Percentiles rank a stretch among this genome's conserved stretches.
Evolutionary conservation across 2,329 filamentous ascomycete species (phyloP).

Genomic region (Verticillium longisporum): DNA sequence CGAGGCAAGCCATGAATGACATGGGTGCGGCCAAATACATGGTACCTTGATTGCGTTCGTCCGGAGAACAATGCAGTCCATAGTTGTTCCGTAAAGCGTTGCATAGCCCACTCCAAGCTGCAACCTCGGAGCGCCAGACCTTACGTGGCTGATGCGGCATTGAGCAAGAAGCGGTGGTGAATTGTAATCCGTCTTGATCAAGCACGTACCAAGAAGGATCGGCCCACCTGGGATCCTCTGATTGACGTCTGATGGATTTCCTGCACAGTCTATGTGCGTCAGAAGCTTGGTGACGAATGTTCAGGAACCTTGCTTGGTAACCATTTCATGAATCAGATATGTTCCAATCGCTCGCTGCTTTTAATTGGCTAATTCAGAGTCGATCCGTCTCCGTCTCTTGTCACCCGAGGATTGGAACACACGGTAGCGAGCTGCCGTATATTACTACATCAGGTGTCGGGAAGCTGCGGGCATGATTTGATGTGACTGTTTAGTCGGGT

Average conservation of each 20-base stretch:
- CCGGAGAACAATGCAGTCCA: neutral
- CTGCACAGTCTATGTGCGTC: neutral
- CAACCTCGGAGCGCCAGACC: neutral
- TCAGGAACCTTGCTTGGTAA: neutral
- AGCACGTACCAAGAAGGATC: neutral
- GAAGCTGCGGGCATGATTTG: too few relatives aligned
- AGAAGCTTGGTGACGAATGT: neutral
- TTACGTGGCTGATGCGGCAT: neutral
- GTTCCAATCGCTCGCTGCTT: too few relatives aligned
- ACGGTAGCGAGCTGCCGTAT: too few relatives aligned
- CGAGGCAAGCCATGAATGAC: neutral
- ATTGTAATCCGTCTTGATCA: neutral
- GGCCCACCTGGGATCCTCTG: neutral
- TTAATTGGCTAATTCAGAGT: too few relatives aligned
- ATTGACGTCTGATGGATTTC: neutral
- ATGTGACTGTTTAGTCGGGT: too few relatives aligned
- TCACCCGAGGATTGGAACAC: too few relatives aligned
- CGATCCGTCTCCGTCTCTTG: too few relatives aligned
- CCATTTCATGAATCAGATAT: too few relatives aligned
- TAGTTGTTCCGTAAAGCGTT: too few relatives aligned
- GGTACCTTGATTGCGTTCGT: neutral
- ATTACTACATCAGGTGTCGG: too few relatives aligned
- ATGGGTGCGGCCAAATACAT: neutral
- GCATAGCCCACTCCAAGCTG: neutral
- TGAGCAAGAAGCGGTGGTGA: neutral